phyloP scores from a whole-genome alignment of 495 filamentous ascomycete species.

The Xylaria curta region DNA sequence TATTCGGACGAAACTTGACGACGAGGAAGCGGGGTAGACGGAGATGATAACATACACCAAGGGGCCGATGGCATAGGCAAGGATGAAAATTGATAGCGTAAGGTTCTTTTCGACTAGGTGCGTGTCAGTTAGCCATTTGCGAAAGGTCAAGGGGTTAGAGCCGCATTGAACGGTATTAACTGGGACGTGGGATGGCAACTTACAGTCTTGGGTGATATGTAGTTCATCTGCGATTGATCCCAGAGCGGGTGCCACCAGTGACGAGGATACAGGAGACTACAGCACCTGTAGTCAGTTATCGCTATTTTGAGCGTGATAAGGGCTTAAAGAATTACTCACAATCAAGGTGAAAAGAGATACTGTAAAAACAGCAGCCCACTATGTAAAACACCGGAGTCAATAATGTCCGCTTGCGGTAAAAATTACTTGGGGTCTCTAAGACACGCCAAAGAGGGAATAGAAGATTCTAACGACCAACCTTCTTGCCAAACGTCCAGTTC shows the following conservation, averaged over 20 bases:
- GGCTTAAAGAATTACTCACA: neutral
- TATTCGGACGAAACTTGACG: neutral
- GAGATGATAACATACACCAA: slow-evolving; percentile 31
- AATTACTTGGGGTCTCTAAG: no score
- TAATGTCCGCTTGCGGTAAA: no score
- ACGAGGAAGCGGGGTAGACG: slow-evolving; percentile 4
- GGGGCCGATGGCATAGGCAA: slow-evolving; percentile 66
- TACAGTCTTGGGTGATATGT: slow-evolving; percentile 56
- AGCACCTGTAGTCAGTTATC: neutral
- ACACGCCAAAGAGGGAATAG: no score
- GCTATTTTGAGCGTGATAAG: neutral
- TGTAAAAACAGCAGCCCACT: slow-evolving; percentile 66
- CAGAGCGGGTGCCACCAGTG: slow-evolving; percentile 76
- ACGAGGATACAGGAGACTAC: slow-evolving; percentile 64
- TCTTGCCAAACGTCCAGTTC: slow-evolving; percentile 60
- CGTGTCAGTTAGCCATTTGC: slow-evolving; percentile 2
- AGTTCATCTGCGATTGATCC: slow-evolving; percentile 63
- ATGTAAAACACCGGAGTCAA: no score
- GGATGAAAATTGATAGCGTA: slow-evolving; percentile 73
- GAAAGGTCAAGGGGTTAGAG: neutral
- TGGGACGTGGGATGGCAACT: slow-evolving; percentile 24
- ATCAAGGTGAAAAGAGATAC: slow-evolving; percentile 71
- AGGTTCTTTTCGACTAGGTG: slow-evolving; percentile 58
- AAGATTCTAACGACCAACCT: slow-evolving; percentile 34
- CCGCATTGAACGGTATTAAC: neutral